Base-by-base conservation (phyloP, 495 filamentous ascomycete genomes). In the Neurospora intermedia region DNA sequence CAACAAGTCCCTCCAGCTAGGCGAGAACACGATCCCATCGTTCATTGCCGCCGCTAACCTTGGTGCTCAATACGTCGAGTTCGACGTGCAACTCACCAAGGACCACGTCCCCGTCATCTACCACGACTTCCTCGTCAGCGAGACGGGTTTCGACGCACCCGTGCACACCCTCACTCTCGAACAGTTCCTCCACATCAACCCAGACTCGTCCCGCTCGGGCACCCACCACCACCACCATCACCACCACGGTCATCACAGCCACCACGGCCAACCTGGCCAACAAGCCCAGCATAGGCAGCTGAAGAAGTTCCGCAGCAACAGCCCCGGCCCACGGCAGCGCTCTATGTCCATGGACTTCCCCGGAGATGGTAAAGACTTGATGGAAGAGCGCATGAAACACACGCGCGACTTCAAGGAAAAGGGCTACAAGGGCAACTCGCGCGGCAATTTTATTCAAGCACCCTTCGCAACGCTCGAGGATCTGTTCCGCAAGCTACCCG, bases 51-150 rank as follows among this genome's bases (percentile, higher is more conserved):
- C 96, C 0, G 94, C 95, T 3, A 98, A 97, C 74, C 84, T 98
- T 38, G 96, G 96, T 4, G 94, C 94, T 2, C 89, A 91, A 20
- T 96, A 97, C 78, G 94, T 98, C 71, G 94, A 98, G 81, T 93
- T 91, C 77, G 96, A 99, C 78, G 96, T 99, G 3, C 96, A 99
- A 79, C 85, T 99, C 69, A 99, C 96, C 20, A 99, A 99, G 78
- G 96, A 99, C 79, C 94, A 96, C 81, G 94, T 99, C 9, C 96
- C 96, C 20, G 94, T 99, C 77, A 97, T 99, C 76, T 99, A 99
- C 80, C 96, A 99, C 80, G 96, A 99, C 81, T 99, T 99, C 77
- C 86, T 99, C 18, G 96, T 99, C 80, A 97, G 94, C 79, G 96
- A 99, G 82, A 99, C 96, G 0, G 96, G 96, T 1, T 97, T 97